phyloP scores from a whole-genome alignment of 2,329 filamentous ascomycete genomes.

The Cercospora nicotianae region DNA sequence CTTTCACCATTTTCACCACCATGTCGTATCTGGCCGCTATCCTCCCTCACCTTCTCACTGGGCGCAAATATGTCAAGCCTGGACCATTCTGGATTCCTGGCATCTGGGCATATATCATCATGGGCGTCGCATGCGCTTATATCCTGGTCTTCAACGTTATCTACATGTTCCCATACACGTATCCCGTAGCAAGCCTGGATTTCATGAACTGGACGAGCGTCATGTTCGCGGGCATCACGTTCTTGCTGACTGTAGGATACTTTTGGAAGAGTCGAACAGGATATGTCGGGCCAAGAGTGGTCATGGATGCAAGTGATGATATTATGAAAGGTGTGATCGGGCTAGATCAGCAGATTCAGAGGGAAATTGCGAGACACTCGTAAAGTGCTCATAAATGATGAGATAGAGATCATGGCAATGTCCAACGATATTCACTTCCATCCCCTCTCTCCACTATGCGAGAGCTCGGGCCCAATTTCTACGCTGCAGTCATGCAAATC shows the following conservation, averaged over 20 bases:
- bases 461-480: not conserved
- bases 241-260: constrained; percentile 53
- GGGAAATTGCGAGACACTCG: not conserved
- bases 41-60: constrained; percentile 49
- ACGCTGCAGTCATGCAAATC: not conserved
- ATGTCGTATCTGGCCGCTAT: constrained; percentile 65
- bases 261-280: constrained; percentile 41
- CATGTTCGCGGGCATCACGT: constrained; percentile 54
- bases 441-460: not conserved
- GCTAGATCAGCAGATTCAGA: constrained; percentile 20
- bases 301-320: constrained; percentile 32
- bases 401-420: not conserved
- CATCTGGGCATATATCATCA: constrained; percentile 53
- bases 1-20: constrained; percentile 57
- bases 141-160: constrained; percentile 63
- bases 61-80: constrained; percentile 48
- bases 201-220: constrained; percentile 58
- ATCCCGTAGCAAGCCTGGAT: constrained; percentile 46
- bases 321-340: constrained; percentile 31
- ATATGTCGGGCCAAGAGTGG: constrained; percentile 42
- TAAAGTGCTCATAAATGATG: not conserved
- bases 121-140: constrained; percentile 56
- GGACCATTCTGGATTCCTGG: constrained; percentile 60
- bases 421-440: not conserved
- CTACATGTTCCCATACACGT: constrained; percentile 57